Evolutionary conservation across 2,329 filamentous ascomycete species (phyloP).

Genomic region (Seiridium cupressi): DNA sequence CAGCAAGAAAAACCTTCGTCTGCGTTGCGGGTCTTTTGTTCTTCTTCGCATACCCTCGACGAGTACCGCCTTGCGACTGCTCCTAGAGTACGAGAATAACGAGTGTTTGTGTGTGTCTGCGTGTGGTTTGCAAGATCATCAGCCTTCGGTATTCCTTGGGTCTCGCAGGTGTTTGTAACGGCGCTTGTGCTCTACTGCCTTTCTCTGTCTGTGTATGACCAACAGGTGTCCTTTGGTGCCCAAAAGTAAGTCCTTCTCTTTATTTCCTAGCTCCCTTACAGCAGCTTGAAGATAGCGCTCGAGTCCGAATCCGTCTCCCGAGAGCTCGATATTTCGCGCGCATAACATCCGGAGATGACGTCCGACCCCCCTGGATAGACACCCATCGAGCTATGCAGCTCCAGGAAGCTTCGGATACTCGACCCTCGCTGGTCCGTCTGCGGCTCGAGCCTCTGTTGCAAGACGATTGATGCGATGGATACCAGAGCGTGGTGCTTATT

Average conservation of each 20-base stretch:
- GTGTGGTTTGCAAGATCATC: background rate
- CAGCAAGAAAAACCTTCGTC: slow-evolving; percentile 13
- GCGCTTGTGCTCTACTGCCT: slow-evolving; percentile 11
- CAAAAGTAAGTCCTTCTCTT: slow-evolving; percentile 10
- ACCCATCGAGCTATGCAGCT: background rate
- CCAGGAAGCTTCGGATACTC: background rate
- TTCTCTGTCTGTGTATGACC: slow-evolving; percentile 10
- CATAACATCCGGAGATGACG: background rate
- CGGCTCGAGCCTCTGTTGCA: too few relatives aligned
- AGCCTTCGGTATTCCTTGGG: slow-evolving; percentile 7
- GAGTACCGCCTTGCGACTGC: slow-evolving; percentile 17
- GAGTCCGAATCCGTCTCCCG: background rate
- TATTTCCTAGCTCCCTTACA: slow-evolving; percentile 4
- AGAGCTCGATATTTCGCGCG: background rate
- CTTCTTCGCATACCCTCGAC: slow-evolving; percentile 18
- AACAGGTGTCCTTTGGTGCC: slow-evolving; percentile 9
- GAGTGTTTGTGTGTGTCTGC: background rate
- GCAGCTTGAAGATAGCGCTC: background rate
- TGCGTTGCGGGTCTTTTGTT: slow-evolving; percentile 21
- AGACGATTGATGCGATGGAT: too few relatives aligned
- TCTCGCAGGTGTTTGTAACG: slow-evolving; percentile 12
- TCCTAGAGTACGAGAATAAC: slow-evolving; percentile 22
- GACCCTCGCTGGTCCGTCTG: background rate
- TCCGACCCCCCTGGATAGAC: background rate
- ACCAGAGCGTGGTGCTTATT: too few relatives aligned